phyloP scores from a whole-genome alignment of 768 basidiomycete genomes.

The Glaciozyma antarctica region DNA sequence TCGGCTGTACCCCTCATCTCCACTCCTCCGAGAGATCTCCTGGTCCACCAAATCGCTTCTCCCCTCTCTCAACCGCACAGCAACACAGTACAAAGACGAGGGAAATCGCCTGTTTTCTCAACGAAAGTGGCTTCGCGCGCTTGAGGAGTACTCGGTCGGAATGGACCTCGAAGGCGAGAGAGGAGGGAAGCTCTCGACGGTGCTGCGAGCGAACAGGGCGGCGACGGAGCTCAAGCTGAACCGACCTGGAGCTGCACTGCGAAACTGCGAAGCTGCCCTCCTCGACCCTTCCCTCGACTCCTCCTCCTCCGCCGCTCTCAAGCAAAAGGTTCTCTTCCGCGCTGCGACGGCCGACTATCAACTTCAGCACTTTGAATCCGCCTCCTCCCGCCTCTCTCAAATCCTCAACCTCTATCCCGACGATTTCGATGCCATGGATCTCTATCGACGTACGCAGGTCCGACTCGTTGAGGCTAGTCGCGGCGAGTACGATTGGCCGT shows the following conservation, averaged over 20 bases:
- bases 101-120: conserved; percentile 9
- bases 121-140: background rate
- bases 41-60: background rate
- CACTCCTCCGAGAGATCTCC: background rate
- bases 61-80: background rate
- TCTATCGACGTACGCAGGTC: conserved; percentile 44
- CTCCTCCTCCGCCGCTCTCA: conserved; percentile 5
- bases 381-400: conserved; percentile 14
- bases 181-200: background rate
- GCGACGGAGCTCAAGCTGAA: conserved; percentile 10
- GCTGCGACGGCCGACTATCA: conserved; percentile 5
- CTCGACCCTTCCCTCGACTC: conserved; percentile 17
- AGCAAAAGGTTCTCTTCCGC: conserved; percentile 2
- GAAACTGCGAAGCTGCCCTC: conserved; percentile 1
- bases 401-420: conserved; percentile 8
- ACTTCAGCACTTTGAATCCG: conserved; percentile 16
- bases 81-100: background rate
- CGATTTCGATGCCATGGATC: conserved; percentile 33
- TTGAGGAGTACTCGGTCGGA: conserved; percentile 14
- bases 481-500: conserved; percentile 1
- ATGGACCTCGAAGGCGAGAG: background rate
- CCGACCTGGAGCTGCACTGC: background rate
- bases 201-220: conserved; percentile 14
- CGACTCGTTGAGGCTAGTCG: conserved; percentile 7
- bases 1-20: conserved; percentile 12